Evolutionary conservation across 306 rosid species (phyloP).

Genomic region (Aeschynomene evenia): DNA sequence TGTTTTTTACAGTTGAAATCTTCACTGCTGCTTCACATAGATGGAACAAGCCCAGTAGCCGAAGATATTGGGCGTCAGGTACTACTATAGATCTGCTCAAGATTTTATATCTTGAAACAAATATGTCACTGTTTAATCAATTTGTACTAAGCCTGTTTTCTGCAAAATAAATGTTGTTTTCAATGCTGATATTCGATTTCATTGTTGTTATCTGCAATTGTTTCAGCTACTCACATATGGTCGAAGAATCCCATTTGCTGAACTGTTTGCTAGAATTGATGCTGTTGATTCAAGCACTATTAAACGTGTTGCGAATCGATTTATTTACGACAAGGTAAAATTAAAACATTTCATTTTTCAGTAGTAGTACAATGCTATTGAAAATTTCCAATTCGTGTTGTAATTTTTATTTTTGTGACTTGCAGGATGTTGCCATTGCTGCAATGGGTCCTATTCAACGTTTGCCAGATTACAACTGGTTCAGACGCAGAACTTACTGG

Average conservation of each 20-base stretch:
- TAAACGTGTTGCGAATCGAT: conserved; percentile 90
- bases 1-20: conserved; percentile 70
- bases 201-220: neutral
- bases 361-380: neutral
- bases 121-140: neutral
- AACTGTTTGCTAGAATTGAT: conserved; percentile 92
- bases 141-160: neutral
- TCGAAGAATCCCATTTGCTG: conserved; percentile 90
- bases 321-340: conserved; percentile 82
- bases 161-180: neutral
- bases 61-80: conserved; percentile 99
- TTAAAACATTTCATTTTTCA: neutral
- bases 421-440: conserved; percentile 76
- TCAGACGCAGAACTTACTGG: conserved; percentile 96
- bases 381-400: neutral
- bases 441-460: conserved; percentile 73
- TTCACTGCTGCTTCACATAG: conserved; percentile 83
- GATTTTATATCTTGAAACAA: neutral
- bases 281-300: conserved; percentile 88
- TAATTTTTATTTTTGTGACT: neutral
- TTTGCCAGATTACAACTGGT: conserved; percentile 86
- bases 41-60: conserved; percentile 85
- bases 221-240: conserved; percentile 85
- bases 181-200: neutral
- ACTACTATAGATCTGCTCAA: conserved; percentile 26